A percentile compares a stretch with the other conserved stretches of the same genome.
These are phyloP conservation scores for Sporothrix brasiliensis DNA, from an alignment of 2,329 filamentous ascomycete species.

Conservation along the genomic window DNA sequence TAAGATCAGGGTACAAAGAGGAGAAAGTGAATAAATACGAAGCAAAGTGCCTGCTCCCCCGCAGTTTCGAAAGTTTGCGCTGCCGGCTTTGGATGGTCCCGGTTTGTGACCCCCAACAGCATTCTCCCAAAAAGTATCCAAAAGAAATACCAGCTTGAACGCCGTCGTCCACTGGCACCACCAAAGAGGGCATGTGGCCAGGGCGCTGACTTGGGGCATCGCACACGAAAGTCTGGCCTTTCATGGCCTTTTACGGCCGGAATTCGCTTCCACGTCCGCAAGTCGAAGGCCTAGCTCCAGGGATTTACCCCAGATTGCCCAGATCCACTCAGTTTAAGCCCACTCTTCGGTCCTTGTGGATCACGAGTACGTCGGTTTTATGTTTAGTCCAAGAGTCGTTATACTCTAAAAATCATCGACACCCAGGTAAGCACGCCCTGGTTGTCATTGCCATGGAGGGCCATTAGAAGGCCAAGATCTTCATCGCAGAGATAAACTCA, in stretches of 20 bases:
- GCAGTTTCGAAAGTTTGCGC: not conserved
- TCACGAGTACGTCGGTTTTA: not conserved
- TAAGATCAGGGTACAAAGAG: not conserved
- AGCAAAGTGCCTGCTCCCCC: not conserved
- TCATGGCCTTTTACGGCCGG: not conserved
- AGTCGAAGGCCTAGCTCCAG: not conserved
- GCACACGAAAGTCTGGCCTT: too few species aligned
- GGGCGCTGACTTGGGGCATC: conserved; percentile 13
- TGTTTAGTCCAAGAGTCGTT: not conserved
- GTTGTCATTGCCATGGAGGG: not conserved
- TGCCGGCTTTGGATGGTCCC: not conserved
- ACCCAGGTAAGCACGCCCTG: not conserved
- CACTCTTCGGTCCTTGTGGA: not conserved
- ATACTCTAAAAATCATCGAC: not conserved
- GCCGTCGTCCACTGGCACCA: not conserved
- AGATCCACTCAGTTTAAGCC: not conserved
- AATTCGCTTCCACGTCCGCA: not conserved
- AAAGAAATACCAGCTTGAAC: not conserved
- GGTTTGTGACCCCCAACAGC: not conserved
- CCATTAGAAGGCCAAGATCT: not conserved
- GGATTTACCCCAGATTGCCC: conserved; percentile 9
- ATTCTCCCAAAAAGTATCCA: not conserved
- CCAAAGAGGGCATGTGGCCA: conserved; percentile 8
- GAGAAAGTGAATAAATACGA: not conserved
- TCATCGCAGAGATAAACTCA: not conserved